A percentile compares a stretch with the other conserved stretches of the same genome.
Conservation (phyloP, 2,329 filamentous ascomycete genomes). For the Aureobasidium sp. region DNA sequence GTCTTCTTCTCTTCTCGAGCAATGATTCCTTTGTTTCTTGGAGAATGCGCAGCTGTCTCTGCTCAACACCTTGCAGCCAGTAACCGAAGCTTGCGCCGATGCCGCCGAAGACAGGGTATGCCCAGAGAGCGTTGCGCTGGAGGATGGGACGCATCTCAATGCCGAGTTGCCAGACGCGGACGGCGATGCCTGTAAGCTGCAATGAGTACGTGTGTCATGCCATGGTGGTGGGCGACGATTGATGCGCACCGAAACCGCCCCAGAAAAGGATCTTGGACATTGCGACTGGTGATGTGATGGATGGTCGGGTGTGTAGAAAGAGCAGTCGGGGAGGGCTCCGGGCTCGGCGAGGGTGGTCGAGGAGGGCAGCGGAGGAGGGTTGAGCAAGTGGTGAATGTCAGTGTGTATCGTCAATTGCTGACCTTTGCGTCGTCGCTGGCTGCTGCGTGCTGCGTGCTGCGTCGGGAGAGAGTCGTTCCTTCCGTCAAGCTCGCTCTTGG, state of each 20-base stretch:
- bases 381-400: background rate
- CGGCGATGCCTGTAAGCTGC: constrained; percentile 64
- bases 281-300: constrained; percentile 11
- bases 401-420: background rate
- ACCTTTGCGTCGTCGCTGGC: constrained; percentile 10
- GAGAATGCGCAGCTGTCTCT: constrained; percentile 70
- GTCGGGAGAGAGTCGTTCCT: constrained; percentile 10
- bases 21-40: constrained; percentile 71
- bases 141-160: constrained; percentile 98
- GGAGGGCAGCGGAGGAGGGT: background rate
- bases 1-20: constrained; percentile 81
- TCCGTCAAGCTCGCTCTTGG: constrained; percentile 13
- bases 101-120: constrained; percentile 80
- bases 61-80: constrained; percentile 88
- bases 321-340: background rate
- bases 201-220: constrained; percentile 17
- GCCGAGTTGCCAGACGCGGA: constrained; percentile 92
- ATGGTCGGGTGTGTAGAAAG: background rate
- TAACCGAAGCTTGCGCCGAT: constrained; percentile 91
- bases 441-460: background rate
- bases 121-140: constrained; percentile 76
- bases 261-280: constrained; percentile 63
- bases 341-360: background rate
- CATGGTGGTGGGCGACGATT: background rate
- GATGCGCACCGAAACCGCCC: constrained; percentile 71